These are phyloP conservation scores for Oehlia diaphana DNA, from an alignment of 192 early-diverging fungal species.

Conservation along the genomic window DNA sequence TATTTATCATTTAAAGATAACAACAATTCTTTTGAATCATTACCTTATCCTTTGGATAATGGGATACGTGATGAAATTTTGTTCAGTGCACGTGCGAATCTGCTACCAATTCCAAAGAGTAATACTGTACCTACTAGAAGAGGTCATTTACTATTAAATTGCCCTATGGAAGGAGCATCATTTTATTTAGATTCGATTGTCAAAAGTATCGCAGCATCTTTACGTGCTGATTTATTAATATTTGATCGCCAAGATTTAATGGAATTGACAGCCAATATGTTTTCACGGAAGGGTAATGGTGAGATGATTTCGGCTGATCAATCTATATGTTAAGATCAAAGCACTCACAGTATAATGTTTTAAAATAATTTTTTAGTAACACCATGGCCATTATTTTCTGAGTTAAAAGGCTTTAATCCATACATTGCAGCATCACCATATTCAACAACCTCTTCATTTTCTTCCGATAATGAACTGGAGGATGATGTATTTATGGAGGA, in stretches of 20 bases:
- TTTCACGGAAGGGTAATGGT: constrained; percentile 31
- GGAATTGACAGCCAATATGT: constrained; percentile 48
- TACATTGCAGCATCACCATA: constrained; percentile 31
- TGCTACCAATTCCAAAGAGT: constrained; percentile 1
- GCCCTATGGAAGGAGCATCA: constrained; percentile 29
- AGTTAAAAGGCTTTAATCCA: constrained; percentile 31
- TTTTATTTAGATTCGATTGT: constrained; percentile 25
- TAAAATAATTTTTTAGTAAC: constrained; percentile 17
- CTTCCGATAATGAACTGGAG: constrained; percentile 39
- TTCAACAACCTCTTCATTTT: constrained; percentile 28
- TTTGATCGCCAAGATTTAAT: constrained; percentile 64
- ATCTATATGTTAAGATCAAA: constrained; percentile 14
- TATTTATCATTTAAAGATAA: constrained; percentile 24
- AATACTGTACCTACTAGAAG: constrained; percentile 18
- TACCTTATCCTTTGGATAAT: constrained; percentile 19
- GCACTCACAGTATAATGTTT: background rate
- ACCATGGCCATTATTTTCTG: constrained; percentile 31
- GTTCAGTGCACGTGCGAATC: constrained; percentile 29
- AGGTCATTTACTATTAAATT: constrained; percentile 28
- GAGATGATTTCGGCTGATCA: constrained; percentile 18
- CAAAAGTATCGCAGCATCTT: constrained; percentile 24
- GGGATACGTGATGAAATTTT: constrained; percentile 30
- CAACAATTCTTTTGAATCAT: constrained; percentile 11
- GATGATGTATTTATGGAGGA: constrained; percentile 48
- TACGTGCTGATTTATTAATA: constrained; percentile 56